Evolutionary conservation across 345 rosid species (phyloP).

Genomic region (Diplotaxis tenuifolia): DNA sequence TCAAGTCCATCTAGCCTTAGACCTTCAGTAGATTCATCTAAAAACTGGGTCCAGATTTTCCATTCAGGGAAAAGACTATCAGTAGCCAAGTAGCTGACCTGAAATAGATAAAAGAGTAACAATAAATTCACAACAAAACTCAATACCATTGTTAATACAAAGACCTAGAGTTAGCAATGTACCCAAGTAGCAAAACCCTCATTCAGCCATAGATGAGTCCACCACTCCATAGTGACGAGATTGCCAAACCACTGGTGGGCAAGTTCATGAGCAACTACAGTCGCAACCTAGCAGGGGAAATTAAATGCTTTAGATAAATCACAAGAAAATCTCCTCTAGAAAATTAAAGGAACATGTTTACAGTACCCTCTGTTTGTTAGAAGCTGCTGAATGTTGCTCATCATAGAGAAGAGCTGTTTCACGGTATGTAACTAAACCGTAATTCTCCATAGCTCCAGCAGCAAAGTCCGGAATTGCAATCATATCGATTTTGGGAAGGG

Average conservation of each 20-base stretch:
- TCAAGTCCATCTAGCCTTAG: conserved; percentile 91
- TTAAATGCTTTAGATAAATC: not conserved
- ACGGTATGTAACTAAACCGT: conserved; percentile 91
- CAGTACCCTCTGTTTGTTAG: conserved; percentile 89
- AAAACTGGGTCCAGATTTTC: conserved; percentile 99
- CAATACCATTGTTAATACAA: not conserved
- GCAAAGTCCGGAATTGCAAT: conserved; percentile 97
- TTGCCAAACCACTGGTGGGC: conserved; percentile 99
- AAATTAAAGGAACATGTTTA: conserved; percentile 12
- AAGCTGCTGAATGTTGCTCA: conserved; percentile 92
- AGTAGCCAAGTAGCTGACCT: conserved; percentile 96
- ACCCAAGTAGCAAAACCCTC: conserved; percentile 99
- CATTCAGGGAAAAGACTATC: conserved; percentile 94
- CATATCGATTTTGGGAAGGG: conserved; percentile 97
- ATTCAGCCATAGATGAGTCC: conserved; percentile 98
- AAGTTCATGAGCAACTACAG: conserved; percentile 95
- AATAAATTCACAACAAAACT: conserved; percentile 5
- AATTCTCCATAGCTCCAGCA: conserved; percentile 99
- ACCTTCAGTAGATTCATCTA: conserved; percentile 80
- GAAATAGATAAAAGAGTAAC: conserved; percentile 31
- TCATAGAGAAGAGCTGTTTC: conserved; percentile 93
- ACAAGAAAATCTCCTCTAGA: not conserved
- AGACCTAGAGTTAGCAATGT: conserved; percentile 30
- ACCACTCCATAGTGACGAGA: conserved; percentile 99
- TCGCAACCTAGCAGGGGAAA: conserved; percentile 66